Evolutionary conservation across 129 eudicot genomes (phyloP), one percentile per base, ranked within the genome.

Genomic region (Arctium lappa): DNA sequence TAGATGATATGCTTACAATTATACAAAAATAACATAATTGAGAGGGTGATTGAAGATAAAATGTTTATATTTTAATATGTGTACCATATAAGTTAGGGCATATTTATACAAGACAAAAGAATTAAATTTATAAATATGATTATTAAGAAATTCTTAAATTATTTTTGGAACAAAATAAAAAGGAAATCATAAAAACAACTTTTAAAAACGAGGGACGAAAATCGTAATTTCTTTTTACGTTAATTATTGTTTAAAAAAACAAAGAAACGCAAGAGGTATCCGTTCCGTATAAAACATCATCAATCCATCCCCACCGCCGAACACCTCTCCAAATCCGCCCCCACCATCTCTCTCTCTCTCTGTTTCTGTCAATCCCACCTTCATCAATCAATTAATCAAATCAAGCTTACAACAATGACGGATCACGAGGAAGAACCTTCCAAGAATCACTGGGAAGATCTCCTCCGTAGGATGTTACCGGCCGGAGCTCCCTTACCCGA

Each of bases 401-500:
- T 22, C 13, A 22, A 66, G 4, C 13, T 27, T 2, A 56, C 27
- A 66, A 27, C 62, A 62, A 81, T 74, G 60, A 40, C 40, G 7
- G 62, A 56, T 60, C 44, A 34, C 50, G 33, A 34, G 27, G 36
- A 7, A 11, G 29, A 80, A 72, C 69, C 79, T 30, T 72, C 82
- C 8, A 82, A 85, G 0, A 63, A 80, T n/a, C 73, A 53, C 8
- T 88, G 86, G 89, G 78, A 80, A 73, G 86, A 83, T 60, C 53
- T 83, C 63, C 78, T 91, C 66, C 84, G 86, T 60, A 85, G 75
- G 40, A 82, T 88, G 92, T 66, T 91, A 8, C 92, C 94, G 40
- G 82, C 80, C 44, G 94, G 94, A 7, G 92, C 94, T 85, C 94
- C 94, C 1, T 69, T 88, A 33, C 94, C 92, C 7, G 91, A 91